Conservation (phyloP, 2,329 filamentous ascomycete species). For the Pestalotiopsis sp. region DNA sequence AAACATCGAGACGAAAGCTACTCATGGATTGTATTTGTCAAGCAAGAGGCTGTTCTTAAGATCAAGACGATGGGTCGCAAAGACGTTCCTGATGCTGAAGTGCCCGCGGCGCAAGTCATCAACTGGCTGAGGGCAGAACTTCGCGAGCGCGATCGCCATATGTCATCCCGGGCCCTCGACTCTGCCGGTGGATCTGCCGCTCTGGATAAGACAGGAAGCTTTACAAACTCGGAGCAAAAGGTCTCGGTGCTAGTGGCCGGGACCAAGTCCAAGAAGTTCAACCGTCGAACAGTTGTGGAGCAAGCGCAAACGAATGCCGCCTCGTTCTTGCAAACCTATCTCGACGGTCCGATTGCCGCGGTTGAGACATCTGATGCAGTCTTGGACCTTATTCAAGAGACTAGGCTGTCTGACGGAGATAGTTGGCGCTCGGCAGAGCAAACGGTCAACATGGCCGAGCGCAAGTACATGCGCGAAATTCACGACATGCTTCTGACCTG, state of each 20-base stretch:
- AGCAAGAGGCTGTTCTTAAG: slow-evolving; percentile 76
- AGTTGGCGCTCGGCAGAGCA: slow-evolving; percentile 85
- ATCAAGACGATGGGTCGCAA: slow-evolving; percentile 78
- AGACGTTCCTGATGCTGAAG: slow-evolving; percentile 74
- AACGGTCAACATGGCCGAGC: slow-evolving; percentile 73
- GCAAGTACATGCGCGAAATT: slow-evolving; percentile 81
- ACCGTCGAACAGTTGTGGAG: slow-evolving; percentile 83
- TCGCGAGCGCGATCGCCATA: slow-evolving; percentile 68
- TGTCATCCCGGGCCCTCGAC: slow-evolving; percentile 41
- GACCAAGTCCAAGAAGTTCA: slow-evolving; percentile 88
- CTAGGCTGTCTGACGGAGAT: slow-evolving; percentile 77
- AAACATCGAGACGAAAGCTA: slow-evolving; percentile 78
- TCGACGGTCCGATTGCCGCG: slow-evolving; percentile 80
- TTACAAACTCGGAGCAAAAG: slow-evolving; percentile 61
- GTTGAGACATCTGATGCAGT: slow-evolving; percentile 87
- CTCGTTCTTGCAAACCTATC: slow-evolving; percentile 69
- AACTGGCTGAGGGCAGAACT: slow-evolving; percentile 81
- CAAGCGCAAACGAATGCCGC: slow-evolving; percentile 65
- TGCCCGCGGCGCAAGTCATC: slow-evolving; percentile 74
- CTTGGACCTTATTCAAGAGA: slow-evolving; percentile 74
- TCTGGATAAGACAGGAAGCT: slow-evolving; percentile 23
- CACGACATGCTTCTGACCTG: slow-evolving; percentile 73
- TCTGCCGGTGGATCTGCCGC: slow-evolving; percentile 18
- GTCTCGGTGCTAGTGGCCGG: slow-evolving; percentile 84
- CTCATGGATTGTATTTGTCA: slow-evolving; percentile 87